Base-by-base conservation (phyloP, 164 flowering plant species). In the Aristolochia californica region DNA sequence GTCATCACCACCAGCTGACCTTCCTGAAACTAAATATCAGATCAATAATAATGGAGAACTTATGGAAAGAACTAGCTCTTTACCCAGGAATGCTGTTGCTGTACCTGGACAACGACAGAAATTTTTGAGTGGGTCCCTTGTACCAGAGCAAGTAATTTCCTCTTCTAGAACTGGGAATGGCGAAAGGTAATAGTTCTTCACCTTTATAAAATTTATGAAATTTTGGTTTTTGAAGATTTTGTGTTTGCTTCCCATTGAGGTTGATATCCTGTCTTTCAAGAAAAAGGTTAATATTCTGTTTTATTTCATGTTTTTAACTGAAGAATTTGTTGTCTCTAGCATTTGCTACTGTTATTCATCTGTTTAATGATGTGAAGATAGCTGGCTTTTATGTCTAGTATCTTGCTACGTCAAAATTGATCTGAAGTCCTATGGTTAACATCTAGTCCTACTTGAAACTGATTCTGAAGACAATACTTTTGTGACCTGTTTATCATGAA, bases 51-150 rank as follows among this genome's bases (percentile, higher is more conserved):
- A 76, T 63, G 72, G 65, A 66, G 85, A 74, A 43, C 71, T 74
- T 67, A 47, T 72, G 21, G 71, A 66, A 55, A 78, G 73, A 66
- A 75, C 58, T 63, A 65, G 66, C 56, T 74, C 70, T 60, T 58
- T 73, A 56, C 73, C 83, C 40, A 75, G 62, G 45, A 68, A 68
- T 45, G 27, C 17, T 17, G 38, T 43, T 56, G 67, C 58, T 55
- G 40, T 60, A 67, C 43, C 78, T 49, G 84, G 77, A 64, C 61
- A 58, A 34, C 62, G 62, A 28, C 77, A 74, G 55, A 79, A 60
- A 18, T 63, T 67, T 56, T 70, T 70, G 30, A 85, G 96, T 71
- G 88, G 90, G 72, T 75, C 96, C 48, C 67, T 81, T 61, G 27
- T 80, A 59, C 85, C 77, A n/a, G 90, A 84, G 23, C 81, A 74